phyloP scores from a whole-genome alignment of 495 filamentous ascomycete species.

The Penicillium parvum region DNA sequence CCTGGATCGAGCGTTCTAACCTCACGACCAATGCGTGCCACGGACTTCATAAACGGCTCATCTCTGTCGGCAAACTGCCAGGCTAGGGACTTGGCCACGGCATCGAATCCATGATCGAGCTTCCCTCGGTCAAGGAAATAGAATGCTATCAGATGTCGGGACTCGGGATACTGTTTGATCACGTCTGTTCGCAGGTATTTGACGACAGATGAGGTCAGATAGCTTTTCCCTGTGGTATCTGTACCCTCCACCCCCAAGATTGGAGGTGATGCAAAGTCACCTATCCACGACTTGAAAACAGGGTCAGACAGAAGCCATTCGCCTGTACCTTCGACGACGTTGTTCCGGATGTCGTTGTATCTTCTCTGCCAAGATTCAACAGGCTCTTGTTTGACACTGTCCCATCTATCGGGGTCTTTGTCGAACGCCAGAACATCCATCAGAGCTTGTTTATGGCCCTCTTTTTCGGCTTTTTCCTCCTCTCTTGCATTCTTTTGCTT shows the following conservation, averaged over 20 bases:
- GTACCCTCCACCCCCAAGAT: constrained; percentile 5
- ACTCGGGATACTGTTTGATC: not conserved
- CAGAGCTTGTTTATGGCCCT: too few relatives aligned
- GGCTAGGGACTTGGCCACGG: constrained; percentile 4
- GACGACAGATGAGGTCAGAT: constrained; percentile 6
- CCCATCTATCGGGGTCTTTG: constrained; percentile 5
- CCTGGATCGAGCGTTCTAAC: constrained; percentile 2
- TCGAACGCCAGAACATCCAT: too few relatives aligned
- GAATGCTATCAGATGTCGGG: constrained; percentile 8
- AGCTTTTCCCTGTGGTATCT: constrained; percentile 10
- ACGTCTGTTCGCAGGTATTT: not conserved
- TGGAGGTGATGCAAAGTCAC: not conserved
- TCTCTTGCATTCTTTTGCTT: too few relatives aligned
- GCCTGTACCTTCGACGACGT: constrained; percentile 6
- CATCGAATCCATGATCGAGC: not conserved
- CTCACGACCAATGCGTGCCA: not conserved
- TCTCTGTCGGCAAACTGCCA: constrained; percentile 12
- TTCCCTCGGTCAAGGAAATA: constrained; percentile 4
- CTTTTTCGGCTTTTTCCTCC: too few relatives aligned
- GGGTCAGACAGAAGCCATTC: constrained; percentile 1
- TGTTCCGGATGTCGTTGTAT: constrained; percentile 5
- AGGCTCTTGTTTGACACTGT: constrained; percentile 1
- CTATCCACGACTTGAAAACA: constrained; percentile 1
- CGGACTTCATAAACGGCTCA: constrained; percentile 10
- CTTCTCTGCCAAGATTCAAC: constrained; percentile 3